Evolutionary conservation across 2,329 filamentous ascomycete genomes (phyloP).

Genomic region (Cytospora schulzeri): DNA sequence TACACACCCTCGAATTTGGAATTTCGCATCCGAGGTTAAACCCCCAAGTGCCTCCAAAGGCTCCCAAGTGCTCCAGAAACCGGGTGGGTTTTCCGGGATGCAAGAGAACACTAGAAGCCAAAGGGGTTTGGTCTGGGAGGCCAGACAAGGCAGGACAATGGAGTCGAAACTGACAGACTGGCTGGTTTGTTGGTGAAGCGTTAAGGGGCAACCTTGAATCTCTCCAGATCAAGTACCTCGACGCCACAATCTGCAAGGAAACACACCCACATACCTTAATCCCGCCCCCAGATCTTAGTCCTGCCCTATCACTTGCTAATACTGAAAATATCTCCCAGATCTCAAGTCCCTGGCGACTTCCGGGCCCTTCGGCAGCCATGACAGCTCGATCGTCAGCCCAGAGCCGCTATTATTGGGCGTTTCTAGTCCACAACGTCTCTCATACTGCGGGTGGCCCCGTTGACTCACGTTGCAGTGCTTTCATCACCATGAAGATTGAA

Average conservation of each 20-base stretch:
- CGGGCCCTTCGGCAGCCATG: constrained; percentile 18
- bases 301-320: not conserved
- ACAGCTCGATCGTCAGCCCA: constrained; percentile 23
- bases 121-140: not conserved
- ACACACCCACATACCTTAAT: not conserved
- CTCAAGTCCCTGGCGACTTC: constrained; percentile 24
- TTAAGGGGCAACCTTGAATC: not conserved
- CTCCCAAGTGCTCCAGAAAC: not conserved
- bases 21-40: not conserved
- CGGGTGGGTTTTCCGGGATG: not conserved
- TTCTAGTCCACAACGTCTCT: not conserved
- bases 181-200: not conserved
- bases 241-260: not conserved
- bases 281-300: not conserved
- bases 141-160: not conserved
- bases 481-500: not conserved
- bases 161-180: too few species aligned
- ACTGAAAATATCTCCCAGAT: not conserved
- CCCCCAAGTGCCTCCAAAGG: not conserved
- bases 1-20: not conserved
- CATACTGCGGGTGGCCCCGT: constrained; percentile 26
- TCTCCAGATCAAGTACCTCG: not conserved
- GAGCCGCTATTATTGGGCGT: not conserved
- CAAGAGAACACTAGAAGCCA: not conserved
- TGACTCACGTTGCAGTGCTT: constrained; percentile 7